phyloP scores from a whole-genome alignment of 139 green algal species.

The Micractinium conductrix region DNA sequence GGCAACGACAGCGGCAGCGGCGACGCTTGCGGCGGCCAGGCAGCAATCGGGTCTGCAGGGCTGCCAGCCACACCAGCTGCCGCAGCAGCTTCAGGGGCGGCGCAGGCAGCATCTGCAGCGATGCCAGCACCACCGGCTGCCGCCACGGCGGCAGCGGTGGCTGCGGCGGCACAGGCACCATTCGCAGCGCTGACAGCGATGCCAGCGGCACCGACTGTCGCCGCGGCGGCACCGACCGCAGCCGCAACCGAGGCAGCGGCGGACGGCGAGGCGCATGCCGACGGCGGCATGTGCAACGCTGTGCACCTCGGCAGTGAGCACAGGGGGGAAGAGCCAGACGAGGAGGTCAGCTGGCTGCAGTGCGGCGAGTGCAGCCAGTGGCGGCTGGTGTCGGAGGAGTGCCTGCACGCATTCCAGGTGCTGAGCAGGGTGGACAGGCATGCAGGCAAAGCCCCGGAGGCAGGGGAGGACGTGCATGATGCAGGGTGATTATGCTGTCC shows the following conservation, averaged over 20 bases:
- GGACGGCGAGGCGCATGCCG: not conserved
- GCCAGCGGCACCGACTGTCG: not conserved
- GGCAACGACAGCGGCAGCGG: not conserved
- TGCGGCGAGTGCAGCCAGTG: not conserved
- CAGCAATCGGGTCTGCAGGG: too few species aligned
- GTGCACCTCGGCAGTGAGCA: too few species aligned
- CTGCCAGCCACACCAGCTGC: too few species aligned
- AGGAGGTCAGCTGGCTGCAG: not conserved
- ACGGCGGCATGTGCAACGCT: too few species aligned
- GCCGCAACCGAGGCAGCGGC: not conserved
- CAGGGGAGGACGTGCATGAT: too few species aligned
- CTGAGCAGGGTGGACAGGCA: too few species aligned
- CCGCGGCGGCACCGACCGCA: not conserved
- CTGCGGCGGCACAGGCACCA: too few species aligned
- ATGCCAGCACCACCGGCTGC: not conserved
- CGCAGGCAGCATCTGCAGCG: not conserved
- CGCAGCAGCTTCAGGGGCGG: too few species aligned
- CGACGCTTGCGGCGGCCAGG: too few species aligned
- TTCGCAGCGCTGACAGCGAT: too few species aligned
- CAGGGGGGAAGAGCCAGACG: not conserved
- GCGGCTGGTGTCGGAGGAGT: not conserved
- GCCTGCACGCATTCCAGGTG: not conserved
- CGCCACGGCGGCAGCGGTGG: not conserved
- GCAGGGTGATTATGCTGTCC: too few species aligned
- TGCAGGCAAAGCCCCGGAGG: too few species aligned